A percentile compares a stretch with the other conserved stretches of the same genome.
phyloP scores from a whole-genome alignment of 345 rosid genomes.

The Euphorbia pulcherrima region DNA sequence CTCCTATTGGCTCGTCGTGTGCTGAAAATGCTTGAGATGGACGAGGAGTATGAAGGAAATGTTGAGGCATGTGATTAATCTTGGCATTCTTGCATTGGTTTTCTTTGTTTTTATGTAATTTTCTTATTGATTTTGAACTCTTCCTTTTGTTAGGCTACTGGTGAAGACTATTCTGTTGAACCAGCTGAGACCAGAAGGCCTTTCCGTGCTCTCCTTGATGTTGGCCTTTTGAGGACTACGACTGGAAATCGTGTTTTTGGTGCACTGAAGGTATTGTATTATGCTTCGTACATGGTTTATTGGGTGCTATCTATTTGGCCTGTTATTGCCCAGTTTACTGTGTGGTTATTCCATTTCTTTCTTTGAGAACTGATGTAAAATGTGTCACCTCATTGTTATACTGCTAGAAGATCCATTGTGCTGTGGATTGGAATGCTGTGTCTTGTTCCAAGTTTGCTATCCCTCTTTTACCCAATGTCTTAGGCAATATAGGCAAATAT shows the following conservation, averaged over 20 bases:
- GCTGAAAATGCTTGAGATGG: conserved; percentile 61
- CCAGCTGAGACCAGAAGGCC: conserved; percentile 69
- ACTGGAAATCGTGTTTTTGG: conserved; percentile 79
- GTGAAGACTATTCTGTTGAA: conserved; percentile 70
- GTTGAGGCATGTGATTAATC: conserved; percentile 43
- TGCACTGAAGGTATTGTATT: conserved; percentile 54
- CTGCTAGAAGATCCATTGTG: neutral
- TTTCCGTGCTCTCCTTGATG: conserved; percentile 79
- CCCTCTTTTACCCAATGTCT: too few species aligned
- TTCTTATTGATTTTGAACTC: neutral
- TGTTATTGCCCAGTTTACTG: neutral
- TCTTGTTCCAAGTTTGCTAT: neutral
- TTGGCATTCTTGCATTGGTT: neutral
- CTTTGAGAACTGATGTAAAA: neutral
- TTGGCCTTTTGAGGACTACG: conserved; percentile 66
- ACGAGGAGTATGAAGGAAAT: conserved; percentile 61
- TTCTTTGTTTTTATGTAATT: neutral
- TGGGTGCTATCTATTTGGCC: neutral
- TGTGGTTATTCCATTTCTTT: neutral
- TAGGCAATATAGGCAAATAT: too few species aligned
- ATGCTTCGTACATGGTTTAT: neutral
- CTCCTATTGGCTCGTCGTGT: conserved; percentile 75
- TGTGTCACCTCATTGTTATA: neutral
- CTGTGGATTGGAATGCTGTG: neutral
- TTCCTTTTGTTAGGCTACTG: conserved; percentile 50